phyloP scores from a whole-genome alignment of 2,329 filamentous ascomycete genomes.

The Fusarium musae region DNA sequence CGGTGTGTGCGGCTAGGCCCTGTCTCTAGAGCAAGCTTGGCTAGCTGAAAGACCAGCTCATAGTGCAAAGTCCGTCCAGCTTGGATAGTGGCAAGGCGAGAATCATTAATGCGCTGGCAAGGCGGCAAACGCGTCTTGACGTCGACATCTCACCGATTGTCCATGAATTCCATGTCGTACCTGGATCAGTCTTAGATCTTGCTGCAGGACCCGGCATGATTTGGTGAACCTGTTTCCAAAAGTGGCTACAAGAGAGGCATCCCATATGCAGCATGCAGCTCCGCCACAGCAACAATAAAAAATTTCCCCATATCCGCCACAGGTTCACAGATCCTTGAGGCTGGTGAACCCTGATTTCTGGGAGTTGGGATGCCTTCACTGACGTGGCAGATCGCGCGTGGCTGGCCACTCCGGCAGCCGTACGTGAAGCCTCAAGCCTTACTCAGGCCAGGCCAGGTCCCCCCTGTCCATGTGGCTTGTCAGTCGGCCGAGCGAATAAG shows the following conservation, averaged over 20 bases:
- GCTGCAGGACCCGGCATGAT: constrained; percentile 30
- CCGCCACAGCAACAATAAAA: constrained; percentile 50
- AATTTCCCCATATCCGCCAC: constrained; percentile 32
- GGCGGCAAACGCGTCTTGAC: constrained; percentile 41
- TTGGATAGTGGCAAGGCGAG: constrained; percentile 35
- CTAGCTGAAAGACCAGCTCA: constrained; percentile 37
- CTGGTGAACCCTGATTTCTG: constrained; percentile 45
- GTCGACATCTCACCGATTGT: constrained; percentile 8
- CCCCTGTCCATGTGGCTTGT: constrained; percentile 41
- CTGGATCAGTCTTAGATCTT: constrained; percentile 38
- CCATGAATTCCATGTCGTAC: constrained; percentile 8
- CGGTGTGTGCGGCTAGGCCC: constrained; percentile 30
- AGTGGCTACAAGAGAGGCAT: constrained; percentile 43
- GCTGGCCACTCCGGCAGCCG: constrained; percentile 44
- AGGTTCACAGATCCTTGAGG: constrained; percentile 47
- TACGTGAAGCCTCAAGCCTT: constrained; percentile 38
- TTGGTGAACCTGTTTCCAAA: constrained; percentile 37
- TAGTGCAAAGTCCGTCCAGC: constrained; percentile 25
- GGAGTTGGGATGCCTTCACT: constrained; percentile 34
- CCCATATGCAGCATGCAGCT: constrained; percentile 44
- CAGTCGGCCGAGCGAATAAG: constrained; percentile 35
- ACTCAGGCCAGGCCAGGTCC: constrained; percentile 1
- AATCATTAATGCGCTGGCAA: constrained; percentile 37
- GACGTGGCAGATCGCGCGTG: constrained; percentile 57
- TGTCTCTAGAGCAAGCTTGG: constrained; percentile 14